Base-by-base conservation (phyloP, 192 early-diverging fungal species). In the Coemansia sp. region DNA sequence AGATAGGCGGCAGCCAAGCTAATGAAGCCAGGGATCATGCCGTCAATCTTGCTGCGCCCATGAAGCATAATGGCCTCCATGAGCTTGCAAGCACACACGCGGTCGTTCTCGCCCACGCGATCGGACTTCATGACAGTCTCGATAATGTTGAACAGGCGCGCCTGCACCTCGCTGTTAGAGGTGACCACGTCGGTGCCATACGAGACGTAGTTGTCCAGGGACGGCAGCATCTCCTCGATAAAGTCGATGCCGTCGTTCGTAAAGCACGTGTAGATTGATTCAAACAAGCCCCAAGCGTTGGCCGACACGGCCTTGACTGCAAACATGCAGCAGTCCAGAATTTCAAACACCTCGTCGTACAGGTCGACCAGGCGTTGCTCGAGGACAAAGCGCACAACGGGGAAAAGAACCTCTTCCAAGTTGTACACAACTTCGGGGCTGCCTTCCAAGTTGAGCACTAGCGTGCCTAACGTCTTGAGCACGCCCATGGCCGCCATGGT, bases 171-270 rank as follows among this genome's bases (percentile, higher is more conserved):
- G 47, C 77, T 75, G 76, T 86, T 92, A 18, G 83, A 37, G 0
- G 85, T 83, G 66, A 95, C 90, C 9, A 87, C 84, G 14, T 92
- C 89, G 60, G 84, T 91, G 70, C 97, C 97, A 63, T 89, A 94
- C 8, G 89, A 85, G 41, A 96, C 88, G 64, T 89, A 97, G 84
- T 96, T 95, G 72, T 95, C 93, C 52, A 99, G 85, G 23, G 89
- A 89, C n/a, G 91, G 90, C 31, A 92, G 66, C 86, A 99, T 94
- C 68, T 94, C 94, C 45, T 93, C 90, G 75, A 93, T 91, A 73
- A 92, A 95, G 72, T 95, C 95, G 42, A 86, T 82, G 35, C 90
- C 91, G 68, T 90, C 90, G 42, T 81, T 86, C 83, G 90, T 93
- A 83, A 95, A 92, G 42, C 91, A 84, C 36, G 66, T 69, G 82